Conservation (phyloP, 2,329 filamentous ascomycete genomes). For the Bisporella sp. region DNA sequence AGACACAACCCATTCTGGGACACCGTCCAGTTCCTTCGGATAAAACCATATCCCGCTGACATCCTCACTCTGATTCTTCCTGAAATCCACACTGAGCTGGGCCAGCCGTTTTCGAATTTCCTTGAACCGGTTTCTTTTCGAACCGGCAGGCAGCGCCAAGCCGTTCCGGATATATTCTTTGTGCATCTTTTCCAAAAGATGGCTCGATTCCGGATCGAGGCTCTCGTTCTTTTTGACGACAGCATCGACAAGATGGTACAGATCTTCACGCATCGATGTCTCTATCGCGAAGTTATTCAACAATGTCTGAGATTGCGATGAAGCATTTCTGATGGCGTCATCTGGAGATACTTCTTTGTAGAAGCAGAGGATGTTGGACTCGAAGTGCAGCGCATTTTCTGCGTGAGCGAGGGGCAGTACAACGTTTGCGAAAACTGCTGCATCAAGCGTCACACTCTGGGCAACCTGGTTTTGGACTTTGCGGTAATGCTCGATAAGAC, state of each 20-base stretch:
- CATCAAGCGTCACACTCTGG: slow-evolving; percentile 39
- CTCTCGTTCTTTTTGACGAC: slow-evolving; percentile 47
- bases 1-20: not conserved
- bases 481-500: slow-evolving; percentile 16
- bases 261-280: slow-evolving; percentile 69
- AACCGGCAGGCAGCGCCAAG: slow-evolving; percentile 41
- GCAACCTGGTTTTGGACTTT: slow-evolving; percentile 57
- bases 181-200: slow-evolving; percentile 67
- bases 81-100: not conserved
- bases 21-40: not conserved
- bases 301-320: slow-evolving; percentile 63
- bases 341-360: slow-evolving; percentile 69
- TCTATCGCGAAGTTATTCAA: slow-evolving; percentile 70
- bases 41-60: not conserved
- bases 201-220: slow-evolving; percentile 59
- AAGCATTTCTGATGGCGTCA: slow-evolving; percentile 61
- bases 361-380: slow-evolving; percentile 52
- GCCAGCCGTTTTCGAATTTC: not conserved
- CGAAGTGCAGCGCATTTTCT: slow-evolving; percentile 45
- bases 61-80: not conserved
- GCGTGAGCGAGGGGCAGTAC: slow-evolving; percentile 61
- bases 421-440: slow-evolving; percentile 41
- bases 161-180: slow-evolving; percentile 70
- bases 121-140: not conserved
- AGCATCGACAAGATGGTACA: slow-evolving; percentile 57